A percentile compares a stretch with the other conserved stretches of the same genome.
Conservation (phyloP, 495 filamentous ascomycete genomes). For the Aspergillus campestris region DNA sequence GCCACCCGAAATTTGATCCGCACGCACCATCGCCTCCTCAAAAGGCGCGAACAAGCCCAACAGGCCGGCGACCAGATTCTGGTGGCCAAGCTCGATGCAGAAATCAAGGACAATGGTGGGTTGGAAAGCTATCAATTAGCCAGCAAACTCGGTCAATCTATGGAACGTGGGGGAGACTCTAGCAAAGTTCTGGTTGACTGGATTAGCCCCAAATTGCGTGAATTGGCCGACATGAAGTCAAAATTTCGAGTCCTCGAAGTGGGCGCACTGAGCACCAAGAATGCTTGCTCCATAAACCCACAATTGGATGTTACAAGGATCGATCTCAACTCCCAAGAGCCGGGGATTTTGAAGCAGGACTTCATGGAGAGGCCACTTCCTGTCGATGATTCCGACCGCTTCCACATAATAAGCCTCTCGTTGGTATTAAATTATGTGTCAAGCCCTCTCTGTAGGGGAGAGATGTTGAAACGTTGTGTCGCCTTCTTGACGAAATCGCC, state of each 20-base stretch:
- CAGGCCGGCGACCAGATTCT: constrained; percentile 49
- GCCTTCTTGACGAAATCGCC: constrained; percentile 52
- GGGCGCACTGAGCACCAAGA: constrained; percentile 76
- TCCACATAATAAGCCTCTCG: constrained; percentile 88
- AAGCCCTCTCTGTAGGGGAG: constrained; percentile 61
- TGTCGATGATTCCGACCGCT: constrained; percentile 46
- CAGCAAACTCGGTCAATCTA: constrained; percentile 78
- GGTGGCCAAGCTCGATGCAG: constrained; percentile 46
- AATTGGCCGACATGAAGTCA: constrained; percentile 13
- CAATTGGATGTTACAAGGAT: constrained; percentile 74
- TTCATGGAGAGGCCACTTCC: constrained; percentile 89
- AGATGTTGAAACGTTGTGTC: constrained; percentile 69
- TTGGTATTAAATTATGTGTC: constrained; percentile 94
- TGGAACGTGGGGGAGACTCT: constrained; percentile 82
- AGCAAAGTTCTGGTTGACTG: constrained; percentile 81
- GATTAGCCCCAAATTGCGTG: constrained; percentile 46
- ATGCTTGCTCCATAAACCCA: constrained; percentile 66
- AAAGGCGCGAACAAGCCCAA: constrained; percentile 60
- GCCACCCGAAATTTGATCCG: constrained; percentile 75
- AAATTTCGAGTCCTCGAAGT: constrained; percentile 72
- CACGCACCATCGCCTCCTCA: constrained; percentile 75
- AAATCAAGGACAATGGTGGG: constrained; percentile 65
- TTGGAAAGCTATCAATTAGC: constrained; percentile 79
- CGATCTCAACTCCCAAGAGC: constrained; percentile 78
- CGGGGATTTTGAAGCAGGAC: constrained; percentile 76